Evolutionary conservation across 768 basidiomycete genomes (phyloP).

Genomic region (Sistotremastrum suecicum): DNA sequence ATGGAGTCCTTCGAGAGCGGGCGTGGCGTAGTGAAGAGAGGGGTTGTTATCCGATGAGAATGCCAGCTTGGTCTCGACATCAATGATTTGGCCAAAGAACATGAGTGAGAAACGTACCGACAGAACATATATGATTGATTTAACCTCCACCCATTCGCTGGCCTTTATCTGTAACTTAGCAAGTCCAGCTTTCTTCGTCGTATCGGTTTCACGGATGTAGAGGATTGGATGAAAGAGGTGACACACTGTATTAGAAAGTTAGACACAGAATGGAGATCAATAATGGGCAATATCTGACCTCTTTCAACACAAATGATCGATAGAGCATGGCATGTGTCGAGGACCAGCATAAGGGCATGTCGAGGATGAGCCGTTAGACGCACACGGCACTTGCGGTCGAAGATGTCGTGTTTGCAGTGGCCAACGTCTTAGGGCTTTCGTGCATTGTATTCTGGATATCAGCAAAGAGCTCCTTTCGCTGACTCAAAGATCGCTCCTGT

Average conservation of each 20-base stretch:
- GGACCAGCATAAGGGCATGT: conserved; percentile 20
- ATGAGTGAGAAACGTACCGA: conserved; percentile 7
- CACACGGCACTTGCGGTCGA: no score
- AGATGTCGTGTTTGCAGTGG: no score
- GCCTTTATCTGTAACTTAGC: conserved; percentile 8
- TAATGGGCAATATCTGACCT: conserved; percentile 2
- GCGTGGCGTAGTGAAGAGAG: conserved; percentile 17
- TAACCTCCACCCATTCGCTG: conserved; percentile 15
- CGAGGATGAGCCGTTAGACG: conserved; percentile 11
- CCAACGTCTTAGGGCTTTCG: background rate
- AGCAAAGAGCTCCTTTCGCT: conserved; percentile 13
- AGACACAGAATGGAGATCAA: background rate
- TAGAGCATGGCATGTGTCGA: conserved; percentile 20
- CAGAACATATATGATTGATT: conserved; percentile 10
- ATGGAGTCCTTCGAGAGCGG: conserved; percentile 20
- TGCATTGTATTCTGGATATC: conserved; percentile 7
- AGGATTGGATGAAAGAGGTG: conserved; percentile 15
- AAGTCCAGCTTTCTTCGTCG: conserved; percentile 13
- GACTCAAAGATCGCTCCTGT: conserved; percentile 16
- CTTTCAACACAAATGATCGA: conserved; percentile 4
- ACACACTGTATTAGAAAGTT: conserved; percentile 9
- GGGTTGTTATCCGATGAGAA: conserved; percentile 18
- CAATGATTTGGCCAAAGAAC: no score
- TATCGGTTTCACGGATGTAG: conserved; percentile 11
- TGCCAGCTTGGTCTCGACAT: conserved; percentile 10